These are phyloP conservation scores for Dipodascus geniculatus DNA, from an alignment of 805 yeast species.

Conservation along the genomic window DNA sequence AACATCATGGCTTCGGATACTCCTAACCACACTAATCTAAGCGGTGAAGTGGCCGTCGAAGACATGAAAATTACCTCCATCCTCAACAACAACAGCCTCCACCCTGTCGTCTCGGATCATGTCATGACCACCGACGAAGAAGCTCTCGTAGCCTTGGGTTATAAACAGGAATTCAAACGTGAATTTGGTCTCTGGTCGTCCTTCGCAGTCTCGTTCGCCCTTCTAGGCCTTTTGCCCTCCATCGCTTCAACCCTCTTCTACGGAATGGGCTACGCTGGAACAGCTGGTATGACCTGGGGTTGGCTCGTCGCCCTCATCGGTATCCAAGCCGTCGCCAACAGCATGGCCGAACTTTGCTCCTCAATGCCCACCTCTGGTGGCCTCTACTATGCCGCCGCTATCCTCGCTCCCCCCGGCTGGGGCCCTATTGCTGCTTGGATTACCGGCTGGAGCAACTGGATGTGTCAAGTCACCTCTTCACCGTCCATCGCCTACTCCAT, in stretches of 20 bases:
- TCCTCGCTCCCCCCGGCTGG: conserved; percentile 44
- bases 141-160: conserved; percentile 31
- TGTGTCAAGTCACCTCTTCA: conserved; percentile 50
- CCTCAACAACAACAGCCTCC: conserved; percentile 9
- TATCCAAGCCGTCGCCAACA: conserved; percentile 43
- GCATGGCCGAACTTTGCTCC: conserved; percentile 51
- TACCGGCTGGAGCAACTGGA: conserved; percentile 54
- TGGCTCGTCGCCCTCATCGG: conserved; percentile 44
- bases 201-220: conserved; percentile 52
- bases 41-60: conserved; percentile 15
- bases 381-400: conserved; percentile 54
- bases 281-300: conserved; percentile 57
- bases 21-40: conserved; percentile 1
- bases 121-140: conserved; percentile 16
- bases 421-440: conserved; percentile 48
- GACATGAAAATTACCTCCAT: conserved; percentile 12
- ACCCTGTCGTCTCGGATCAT: conserved; percentile 16
- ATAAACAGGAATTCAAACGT: conserved; percentile 50
- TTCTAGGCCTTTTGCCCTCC: conserved; percentile 56
- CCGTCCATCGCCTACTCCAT: conserved; percentile 50
- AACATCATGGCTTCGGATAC: not conserved
- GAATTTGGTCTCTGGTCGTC: conserved; percentile 48
- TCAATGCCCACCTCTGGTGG: conserved; percentile 63
- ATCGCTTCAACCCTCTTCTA: conserved; percentile 50
- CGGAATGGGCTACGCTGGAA: conserved; percentile 50